Base-by-base conservation (phyloP, 1,139 yeast species). In the Yamadazyma kanchanaburiensis region DNA sequence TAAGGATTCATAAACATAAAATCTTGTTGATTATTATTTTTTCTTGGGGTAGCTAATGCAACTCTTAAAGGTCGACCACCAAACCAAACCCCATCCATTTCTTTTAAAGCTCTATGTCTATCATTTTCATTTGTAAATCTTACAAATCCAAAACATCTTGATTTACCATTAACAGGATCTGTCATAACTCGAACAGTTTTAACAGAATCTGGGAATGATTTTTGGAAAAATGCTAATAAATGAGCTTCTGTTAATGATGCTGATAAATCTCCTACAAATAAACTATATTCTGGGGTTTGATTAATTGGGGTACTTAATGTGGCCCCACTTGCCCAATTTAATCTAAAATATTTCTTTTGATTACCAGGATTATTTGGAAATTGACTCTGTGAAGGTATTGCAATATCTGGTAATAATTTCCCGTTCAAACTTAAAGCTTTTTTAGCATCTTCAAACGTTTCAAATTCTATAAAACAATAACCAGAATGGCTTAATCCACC, bases 181-280 rank as follows among this genome's bases (percentile, higher is more conserved):
- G 83, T 73, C 79, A 82, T 80, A 14, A 82, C 82, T 38, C 85
- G 65, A 5, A 78, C 88, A 17, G 83, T 76, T 34, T 74, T 70
- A 29, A 81, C 78, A 4, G 86, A 75, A 19, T 73, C 67, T 4
- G 74, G 71, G 53, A 75, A 82, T 38, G 70, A 67, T 23, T 74
- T 67, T 44, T 78, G 83, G 52, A 82, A 82, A 30, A 81, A 69
- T 26, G 83, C 81, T 31, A 79, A 60, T 35, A 82, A 55, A 45
- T 77, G 80, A 12, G 82, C 80, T 46, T 82, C 89, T 4, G 83
- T 80, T 13, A 85, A 80, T 14, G 77, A 74, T 12, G 85, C 86
- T 2, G 86, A 77, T 40, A 82, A 60, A 53, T 82, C 89, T 24
- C 91, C 91, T n/a, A 82, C 89, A 59, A 82, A 82, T 22, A 82